phyloP scores from a whole-genome alignment of 495 filamentous ascomycete genomes.

The Aspergillus cristatus region DNA sequence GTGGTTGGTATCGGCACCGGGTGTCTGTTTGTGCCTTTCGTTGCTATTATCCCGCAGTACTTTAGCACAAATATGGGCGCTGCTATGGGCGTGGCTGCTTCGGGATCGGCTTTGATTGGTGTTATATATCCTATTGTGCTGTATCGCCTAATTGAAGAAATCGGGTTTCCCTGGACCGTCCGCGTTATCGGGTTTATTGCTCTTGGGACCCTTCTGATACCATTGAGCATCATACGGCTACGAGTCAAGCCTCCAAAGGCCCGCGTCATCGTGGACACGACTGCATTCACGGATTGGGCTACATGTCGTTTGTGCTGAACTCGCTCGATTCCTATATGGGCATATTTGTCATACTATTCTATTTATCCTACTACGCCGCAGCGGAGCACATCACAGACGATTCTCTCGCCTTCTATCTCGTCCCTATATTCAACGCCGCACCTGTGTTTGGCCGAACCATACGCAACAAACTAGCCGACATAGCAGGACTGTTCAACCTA shows the following conservation, averaged over 20 bases:
- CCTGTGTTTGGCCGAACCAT: background rate
- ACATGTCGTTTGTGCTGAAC: conserved; percentile 18
- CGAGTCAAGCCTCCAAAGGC: conserved; percentile 18
- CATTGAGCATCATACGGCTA: conserved; percentile 27
- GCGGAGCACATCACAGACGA: background rate
- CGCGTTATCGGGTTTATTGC: conserved; percentile 38
- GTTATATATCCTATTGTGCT: conserved; percentile 42
- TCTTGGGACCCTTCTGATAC: conserved; percentile 32
- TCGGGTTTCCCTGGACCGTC: conserved; percentile 42
- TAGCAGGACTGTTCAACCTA: background rate
- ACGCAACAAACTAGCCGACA: background rate
- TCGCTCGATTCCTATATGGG: conserved; percentile 15
- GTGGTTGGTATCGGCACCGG: conserved; percentile 29
- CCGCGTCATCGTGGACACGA: conserved; percentile 16
- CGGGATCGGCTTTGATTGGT: conserved; percentile 32
- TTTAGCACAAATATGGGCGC: conserved; percentile 26
- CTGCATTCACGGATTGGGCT: conserved; percentile 24
- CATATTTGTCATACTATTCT: background rate
- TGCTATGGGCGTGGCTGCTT: conserved; percentile 30
- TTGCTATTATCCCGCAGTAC: conserved; percentile 26
- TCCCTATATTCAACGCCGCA: background rate
- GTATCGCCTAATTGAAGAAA: conserved; percentile 23
- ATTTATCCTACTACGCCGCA: background rate
- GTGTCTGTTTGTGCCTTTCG: conserved; percentile 22
- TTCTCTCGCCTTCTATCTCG: background rate